A percentile compares a stretch with the other conserved stretches of the same genome.
Conservation (phyloP, 2,329 filamentous ascomycete genomes). For the Trichoderma lentiforme region DNA sequence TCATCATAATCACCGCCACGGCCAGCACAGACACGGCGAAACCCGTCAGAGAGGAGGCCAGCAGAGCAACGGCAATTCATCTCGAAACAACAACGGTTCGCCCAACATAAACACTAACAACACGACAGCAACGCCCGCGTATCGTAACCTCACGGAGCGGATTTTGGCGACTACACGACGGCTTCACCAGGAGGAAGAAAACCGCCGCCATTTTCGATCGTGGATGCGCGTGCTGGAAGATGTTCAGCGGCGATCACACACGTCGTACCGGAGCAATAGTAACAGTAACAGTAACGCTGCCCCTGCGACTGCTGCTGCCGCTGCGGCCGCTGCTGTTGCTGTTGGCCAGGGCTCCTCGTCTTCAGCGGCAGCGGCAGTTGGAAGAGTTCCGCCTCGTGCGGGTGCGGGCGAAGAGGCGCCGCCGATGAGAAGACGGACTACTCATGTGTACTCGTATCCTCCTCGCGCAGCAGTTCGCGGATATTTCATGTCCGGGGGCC, state of each 20-base stretch:
- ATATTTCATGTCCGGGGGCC: constrained; percentile 9
- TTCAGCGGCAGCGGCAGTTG: background rate
- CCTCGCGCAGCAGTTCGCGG: background rate
- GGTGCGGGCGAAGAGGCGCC: background rate
- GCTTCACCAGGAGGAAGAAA: background rate
- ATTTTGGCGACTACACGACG: background rate
- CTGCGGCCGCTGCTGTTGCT: background rate
- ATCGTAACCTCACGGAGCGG: background rate
- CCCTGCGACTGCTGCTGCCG: background rate
- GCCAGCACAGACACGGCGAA: background rate
- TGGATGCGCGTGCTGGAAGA: constrained; percentile 9
- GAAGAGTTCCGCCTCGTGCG: background rate
- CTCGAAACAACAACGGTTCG: background rate
- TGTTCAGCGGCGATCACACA: background rate
- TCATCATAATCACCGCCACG: background rate
- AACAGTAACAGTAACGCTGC: background rate
- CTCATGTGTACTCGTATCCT: background rate
- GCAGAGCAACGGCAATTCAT: background rate
- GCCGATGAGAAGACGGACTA: background rate
- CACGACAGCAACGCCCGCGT: background rate
- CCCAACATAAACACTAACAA: background rate
- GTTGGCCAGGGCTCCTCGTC: background rate
- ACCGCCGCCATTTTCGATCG: background rate
- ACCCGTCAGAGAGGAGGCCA: background rate
- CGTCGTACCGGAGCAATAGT: background rate